These are phyloP conservation scores for Geosmithia morbida DNA, from an alignment of 2,329 filamentous ascomycete genomes.

Conservation along the genomic window DNA sequence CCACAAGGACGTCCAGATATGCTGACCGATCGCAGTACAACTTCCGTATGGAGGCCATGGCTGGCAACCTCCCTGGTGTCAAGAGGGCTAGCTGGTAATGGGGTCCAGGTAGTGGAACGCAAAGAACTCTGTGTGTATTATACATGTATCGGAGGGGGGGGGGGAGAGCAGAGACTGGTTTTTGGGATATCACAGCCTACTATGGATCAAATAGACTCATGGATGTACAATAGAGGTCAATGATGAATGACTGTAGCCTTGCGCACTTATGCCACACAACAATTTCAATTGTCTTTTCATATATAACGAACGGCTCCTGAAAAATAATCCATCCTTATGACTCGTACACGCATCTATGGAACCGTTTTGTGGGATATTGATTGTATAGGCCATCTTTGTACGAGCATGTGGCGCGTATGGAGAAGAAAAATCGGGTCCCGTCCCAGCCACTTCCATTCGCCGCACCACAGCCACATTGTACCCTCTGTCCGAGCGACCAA, in stretches of 20 bases:
- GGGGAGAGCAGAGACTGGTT: not conserved
- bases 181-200: not conserved
- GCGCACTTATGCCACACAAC: no score
- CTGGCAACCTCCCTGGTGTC: slow-evolving; percentile 77
- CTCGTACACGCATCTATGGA: no score
- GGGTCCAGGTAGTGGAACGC: not conserved
- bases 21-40: slow-evolving; percentile 53
- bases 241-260: not conserved
- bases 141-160: not conserved
- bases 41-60: slow-evolving; percentile 81
- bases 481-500: not conserved
- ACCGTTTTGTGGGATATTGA: no score
- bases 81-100: slow-evolving; percentile 91
- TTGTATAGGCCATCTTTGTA: no score
- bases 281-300: no score
- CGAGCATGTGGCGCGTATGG: no score
- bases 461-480: not conserved
- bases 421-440: not conserved
- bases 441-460: not conserved
- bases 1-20: not conserved
- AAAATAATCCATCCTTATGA: no score
- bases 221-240: not conserved
- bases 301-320: no score
- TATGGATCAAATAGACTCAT: not conserved
- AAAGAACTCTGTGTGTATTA: not conserved